phyloP scores from a whole-genome alignment of 306 rosid species.

The Canavalia gladiata region DNA sequence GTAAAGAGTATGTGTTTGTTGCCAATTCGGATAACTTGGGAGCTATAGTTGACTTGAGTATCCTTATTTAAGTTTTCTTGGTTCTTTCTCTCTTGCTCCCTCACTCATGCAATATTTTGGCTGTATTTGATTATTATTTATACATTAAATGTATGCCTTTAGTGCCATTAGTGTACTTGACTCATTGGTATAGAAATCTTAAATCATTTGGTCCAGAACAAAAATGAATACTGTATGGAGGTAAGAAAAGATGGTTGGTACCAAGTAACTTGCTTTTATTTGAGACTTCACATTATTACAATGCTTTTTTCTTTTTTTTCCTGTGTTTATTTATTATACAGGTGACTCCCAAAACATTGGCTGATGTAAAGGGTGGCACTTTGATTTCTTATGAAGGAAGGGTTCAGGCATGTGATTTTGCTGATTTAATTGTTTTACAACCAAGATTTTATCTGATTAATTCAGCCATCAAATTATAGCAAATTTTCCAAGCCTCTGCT shows the following conservation, averaged over 20 bases:
- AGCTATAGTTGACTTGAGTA: conserved; percentile 95
- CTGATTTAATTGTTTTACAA: conserved; percentile 26
- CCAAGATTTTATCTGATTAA: conserved; percentile 28
- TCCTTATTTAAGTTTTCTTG: conserved; percentile 62
- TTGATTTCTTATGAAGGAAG: conserved; percentile 93
- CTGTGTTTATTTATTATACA: conserved; percentile 22
- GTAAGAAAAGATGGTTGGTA: conserved; percentile 51
- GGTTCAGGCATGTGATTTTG: conserved; percentile 49
- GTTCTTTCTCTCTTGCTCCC: conserved; percentile 12
- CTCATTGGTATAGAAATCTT: conserved; percentile 62
- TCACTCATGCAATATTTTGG: neutral
- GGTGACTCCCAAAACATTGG: conserved; percentile 80
- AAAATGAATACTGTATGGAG: conserved; percentile 98
- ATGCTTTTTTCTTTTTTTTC: neutral
- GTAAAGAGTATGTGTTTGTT: conserved; percentile 90
- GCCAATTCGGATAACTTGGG: conserved; percentile 99
- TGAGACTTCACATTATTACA: conserved; percentile 26
- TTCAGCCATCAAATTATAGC: conserved; percentile 30
- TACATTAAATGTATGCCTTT: conserved; percentile 39
- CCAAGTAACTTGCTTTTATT: conserved; percentile 15
- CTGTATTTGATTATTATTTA: conserved; percentile 18
- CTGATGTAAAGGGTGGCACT: conserved; percentile 99
- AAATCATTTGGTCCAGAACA: conserved; percentile 64
- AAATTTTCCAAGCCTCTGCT: conserved; percentile 8
- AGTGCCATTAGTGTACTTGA: conserved; percentile 66